Evolutionary conservation across 352 stramenopile species (phyloP).

Genomic region (Plasmopara viticola): DNA sequence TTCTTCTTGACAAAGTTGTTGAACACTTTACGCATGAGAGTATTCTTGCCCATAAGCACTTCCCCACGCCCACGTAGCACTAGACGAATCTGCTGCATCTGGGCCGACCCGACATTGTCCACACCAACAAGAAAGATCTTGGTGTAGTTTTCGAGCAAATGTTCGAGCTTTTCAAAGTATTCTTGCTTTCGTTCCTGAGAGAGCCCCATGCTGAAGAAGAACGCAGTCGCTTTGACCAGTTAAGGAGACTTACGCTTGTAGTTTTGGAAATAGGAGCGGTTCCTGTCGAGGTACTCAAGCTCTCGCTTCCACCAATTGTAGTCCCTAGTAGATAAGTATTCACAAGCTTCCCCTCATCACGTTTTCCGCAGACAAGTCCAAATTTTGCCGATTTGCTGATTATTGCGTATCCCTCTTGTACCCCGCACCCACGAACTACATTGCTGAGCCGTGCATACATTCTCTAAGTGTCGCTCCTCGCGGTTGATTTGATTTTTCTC

Average conservation of each 20-base stretch:
- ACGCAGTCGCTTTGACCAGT: slow-evolving; percentile 87
- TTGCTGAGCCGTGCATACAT: too few relatives aligned
- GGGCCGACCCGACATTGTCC: slow-evolving; percentile 99
- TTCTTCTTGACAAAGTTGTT: slow-evolving; percentile 96
- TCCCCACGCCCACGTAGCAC: slow-evolving; percentile 92
- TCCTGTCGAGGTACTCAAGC: background rate
- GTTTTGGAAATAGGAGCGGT: slow-evolving; percentile 36
- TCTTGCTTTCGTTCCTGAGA: slow-evolving; percentile 96
- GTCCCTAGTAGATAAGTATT: slow-evolving; percentile 1
- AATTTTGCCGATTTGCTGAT: too few relatives aligned
- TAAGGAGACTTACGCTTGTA: slow-evolving; percentile 80
- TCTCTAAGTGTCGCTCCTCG: too few relatives aligned
- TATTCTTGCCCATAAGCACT: slow-evolving; percentile 99
- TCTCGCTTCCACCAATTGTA: slow-evolving; percentile 35
- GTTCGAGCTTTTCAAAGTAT: slow-evolving; percentile 96
- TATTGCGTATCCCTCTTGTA: too few relatives aligned
- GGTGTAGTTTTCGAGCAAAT: slow-evolving; percentile 93
- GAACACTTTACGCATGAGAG: slow-evolving; percentile 99
- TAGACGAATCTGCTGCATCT: slow-evolving; percentile 98
- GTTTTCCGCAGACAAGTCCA: slow-evolving; percentile 5
- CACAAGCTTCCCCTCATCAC: slow-evolving; percentile 4
- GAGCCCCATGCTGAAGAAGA: slow-evolving; percentile 86
- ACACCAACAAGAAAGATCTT: slow-evolving; percentile 98
- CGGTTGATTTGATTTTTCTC: background rate
- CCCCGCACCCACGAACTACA: too few relatives aligned